phyloP scores from a whole-genome alignment of 495 filamentous ascomycete species.

The Aspergillus panamensis region DNA sequence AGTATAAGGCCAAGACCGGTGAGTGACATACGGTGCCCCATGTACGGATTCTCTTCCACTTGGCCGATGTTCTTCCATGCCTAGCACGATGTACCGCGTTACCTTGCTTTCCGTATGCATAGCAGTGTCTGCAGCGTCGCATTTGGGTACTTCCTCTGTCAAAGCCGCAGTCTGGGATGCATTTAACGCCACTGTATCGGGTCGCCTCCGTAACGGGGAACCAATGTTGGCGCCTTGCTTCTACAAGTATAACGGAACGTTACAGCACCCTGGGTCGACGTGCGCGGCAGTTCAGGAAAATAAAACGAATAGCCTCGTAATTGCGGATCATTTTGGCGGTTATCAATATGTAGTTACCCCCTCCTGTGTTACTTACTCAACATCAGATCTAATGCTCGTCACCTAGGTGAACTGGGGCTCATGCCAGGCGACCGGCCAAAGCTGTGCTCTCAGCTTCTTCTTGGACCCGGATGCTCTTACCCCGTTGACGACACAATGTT shows the following conservation, averaged over 20 bases:
- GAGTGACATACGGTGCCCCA: neutral
- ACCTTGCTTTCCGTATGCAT: neutral
- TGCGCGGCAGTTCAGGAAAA: constrained; percentile 31
- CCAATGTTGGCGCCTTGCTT: constrained; percentile 26
- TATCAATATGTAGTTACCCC: constrained; percentile 10
- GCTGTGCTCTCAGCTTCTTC: constrained; percentile 2
- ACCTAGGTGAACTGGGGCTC: constrained; percentile 16
- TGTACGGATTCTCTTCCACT: neutral
- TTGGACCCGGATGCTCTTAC: constrained; percentile 1
- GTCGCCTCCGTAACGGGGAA: constrained; percentile 13
- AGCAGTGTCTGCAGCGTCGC: neutral
- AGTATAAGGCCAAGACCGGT: neutral
- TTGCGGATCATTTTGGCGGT: constrained; percentile 23
- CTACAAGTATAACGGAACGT: constrained; percentile 31
- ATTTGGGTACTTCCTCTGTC: constrained; percentile 3
- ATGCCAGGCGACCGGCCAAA: constrained; percentile 6
- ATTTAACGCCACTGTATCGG: constrained; percentile 16
- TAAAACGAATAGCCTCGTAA: constrained; percentile 25
- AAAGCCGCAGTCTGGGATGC: neutral
- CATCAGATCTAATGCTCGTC: constrained; percentile 34
- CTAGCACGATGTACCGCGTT: neutral
- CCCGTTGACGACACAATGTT: constrained; percentile 2
- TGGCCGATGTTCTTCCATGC: neutral
- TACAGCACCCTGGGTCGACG: constrained; percentile 16
- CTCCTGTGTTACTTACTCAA: constrained; percentile 36